Base-by-base conservation (phyloP, 2,329 filamentous ascomycete species). In the Orbilia quercus region DNA sequence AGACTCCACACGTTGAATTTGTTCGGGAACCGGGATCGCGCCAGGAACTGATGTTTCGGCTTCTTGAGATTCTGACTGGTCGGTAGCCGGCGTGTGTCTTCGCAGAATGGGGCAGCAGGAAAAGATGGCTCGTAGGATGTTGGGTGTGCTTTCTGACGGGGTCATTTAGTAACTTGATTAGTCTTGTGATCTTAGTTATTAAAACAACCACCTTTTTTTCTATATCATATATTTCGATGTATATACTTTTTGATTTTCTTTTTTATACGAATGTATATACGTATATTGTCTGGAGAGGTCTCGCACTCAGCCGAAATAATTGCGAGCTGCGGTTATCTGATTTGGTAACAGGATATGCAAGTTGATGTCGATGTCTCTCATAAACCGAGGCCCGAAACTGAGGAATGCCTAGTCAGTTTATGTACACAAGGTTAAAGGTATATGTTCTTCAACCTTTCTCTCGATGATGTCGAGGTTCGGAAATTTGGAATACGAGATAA, bases 141-240 rank as follows among this genome's bases (percentile, higher is more conserved):
- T 44, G 6, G 14, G 2, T 31, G 47, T 4, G 28, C 31, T 22
- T 40, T 53, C 22, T 31, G 36, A 11, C 34, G 58, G 16, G 18
- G 20, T 31, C 58, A 63, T 63, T 40, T 53, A 63, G 45, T 42
- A 51, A 31, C 28, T 31, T 23, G 9, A 38, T 31, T n/a, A 42
- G 44, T 9, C 40, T 50, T 38, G 47, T 40, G 16, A 31, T 47
- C 40, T 23, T 45, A 25, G 40, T 34, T n/a, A n/a, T n/a, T n/a
- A n/a, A n/a, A 31, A 5, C 28, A 31, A 31, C 28, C 28, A 5
- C 28, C n/a, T n/a, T n/a, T n/a, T n/a, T n/a, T n/a, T n/a, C n/a
- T n/a, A n/a, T n/a, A n/a, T n/a, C n/a, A n/a, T 31, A 31, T 31
- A 31, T 31, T 5, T 31, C 28, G 28, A 31, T 31, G 28, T 31